Percentiles rank a stretch among this genome's conserved stretches.
Conservation (phyloP, 306 rosid species). For the Sicyos baderoa region DNA sequence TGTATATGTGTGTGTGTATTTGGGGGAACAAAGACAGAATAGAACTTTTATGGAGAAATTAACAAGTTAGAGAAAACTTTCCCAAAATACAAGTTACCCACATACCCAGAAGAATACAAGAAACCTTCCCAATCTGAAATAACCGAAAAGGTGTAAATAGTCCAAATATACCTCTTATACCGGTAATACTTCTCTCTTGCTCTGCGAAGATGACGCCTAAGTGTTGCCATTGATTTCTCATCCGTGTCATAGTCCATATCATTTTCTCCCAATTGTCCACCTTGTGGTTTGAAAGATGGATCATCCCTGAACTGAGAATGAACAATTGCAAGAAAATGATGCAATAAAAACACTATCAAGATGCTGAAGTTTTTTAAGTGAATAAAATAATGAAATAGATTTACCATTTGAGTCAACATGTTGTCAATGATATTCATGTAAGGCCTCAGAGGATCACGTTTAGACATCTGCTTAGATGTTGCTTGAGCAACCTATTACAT, state of each 20-base stretch:
- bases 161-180: constrained; percentile 62
- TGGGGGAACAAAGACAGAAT: neutral
- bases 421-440: constrained; percentile 79
- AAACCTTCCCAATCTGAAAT: constrained; percentile 15
- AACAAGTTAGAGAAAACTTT: neutral
- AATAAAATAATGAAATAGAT: constrained; percentile 11
- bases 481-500: constrained; percentile 84
- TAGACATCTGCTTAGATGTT: constrained; percentile 89
- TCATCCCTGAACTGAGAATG: constrained; percentile 68
- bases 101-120: neutral
- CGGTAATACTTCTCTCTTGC: constrained; percentile 88
- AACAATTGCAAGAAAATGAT: constrained; percentile 24
- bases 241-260: constrained; percentile 98
- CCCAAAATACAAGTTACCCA: neutral
- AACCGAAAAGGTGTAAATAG: neutral
- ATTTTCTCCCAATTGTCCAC: constrained; percentile 75
- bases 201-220: constrained; percentile 88
- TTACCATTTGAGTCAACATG: constrained; percentile 78
- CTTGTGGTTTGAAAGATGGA: constrained; percentile 93
- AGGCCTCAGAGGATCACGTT: constrained; percentile 86
- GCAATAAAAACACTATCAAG: constrained; percentile 18
- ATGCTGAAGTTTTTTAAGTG: constrained; percentile 7
- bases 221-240: constrained; percentile 94
- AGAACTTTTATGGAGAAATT: neutral
- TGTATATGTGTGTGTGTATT: neutral